phyloP scores from a whole-genome alignment of 148 eudicot species.

The Amaranthus palmeri region DNA sequence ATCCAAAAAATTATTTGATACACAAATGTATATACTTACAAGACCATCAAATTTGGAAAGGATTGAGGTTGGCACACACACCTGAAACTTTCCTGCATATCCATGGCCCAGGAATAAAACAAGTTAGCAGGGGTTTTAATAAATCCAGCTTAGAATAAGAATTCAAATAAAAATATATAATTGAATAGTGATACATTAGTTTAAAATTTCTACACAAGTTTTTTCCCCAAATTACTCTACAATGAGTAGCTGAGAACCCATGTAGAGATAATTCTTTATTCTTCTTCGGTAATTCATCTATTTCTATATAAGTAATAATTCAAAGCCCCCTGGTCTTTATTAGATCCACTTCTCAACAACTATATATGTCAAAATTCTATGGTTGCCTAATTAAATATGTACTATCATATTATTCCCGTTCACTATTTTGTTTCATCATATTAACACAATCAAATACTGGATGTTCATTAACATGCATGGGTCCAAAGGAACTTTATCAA shows the following conservation, averaged over 20 bases:
- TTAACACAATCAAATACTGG: not conserved
- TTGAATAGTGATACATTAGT: not conserved
- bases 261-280: not conserved
- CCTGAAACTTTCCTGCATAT: constrained; percentile 88
- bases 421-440: not conserved
- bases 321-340: too few relatives aligned
- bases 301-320: too few relatives aligned
- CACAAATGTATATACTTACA: not conserved
- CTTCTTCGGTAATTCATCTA: not conserved
- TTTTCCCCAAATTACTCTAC: too few relatives aligned
- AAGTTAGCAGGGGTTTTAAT: too few relatives aligned
- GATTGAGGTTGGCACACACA: constrained; percentile 27
- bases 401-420: not conserved
- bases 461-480: not conserved
- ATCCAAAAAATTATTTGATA: not conserved
- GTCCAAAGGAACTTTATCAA: not conserved
- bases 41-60: not conserved
- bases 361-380: not conserved
- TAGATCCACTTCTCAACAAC: too few relatives aligned
- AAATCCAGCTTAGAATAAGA: not conserved
- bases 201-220: too few relatives aligned
- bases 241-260: not conserved
- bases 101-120: constrained; percentile 23
- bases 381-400: not conserved
- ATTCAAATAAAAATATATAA: not conserved